Percentiles rank a stretch among this genome's conserved stretches.
phyloP scores from a whole-genome alignment of 768 basidiomycete species.

The Lactarius indigo region DNA sequence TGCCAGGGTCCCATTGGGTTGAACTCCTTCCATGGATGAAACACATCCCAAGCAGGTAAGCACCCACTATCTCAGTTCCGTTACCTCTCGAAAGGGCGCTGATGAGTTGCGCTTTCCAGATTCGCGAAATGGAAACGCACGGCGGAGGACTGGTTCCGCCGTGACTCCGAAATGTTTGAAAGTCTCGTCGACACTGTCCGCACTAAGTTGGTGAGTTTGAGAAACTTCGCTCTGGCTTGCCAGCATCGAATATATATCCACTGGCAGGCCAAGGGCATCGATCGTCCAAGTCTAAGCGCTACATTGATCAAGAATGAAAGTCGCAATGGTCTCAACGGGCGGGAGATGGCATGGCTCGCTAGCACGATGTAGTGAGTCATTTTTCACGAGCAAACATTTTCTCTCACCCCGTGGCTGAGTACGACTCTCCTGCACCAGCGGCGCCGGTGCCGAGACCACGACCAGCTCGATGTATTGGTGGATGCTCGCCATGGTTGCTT shows the following conservation, averaged over 20 bases:
- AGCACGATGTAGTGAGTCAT: slow-evolving; percentile 28
- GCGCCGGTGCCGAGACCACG: slow-evolving; percentile 25
- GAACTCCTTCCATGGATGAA: slow-evolving; percentile 25
- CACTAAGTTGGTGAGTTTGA: slow-evolving; percentile 12
- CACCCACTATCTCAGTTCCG: not conserved
- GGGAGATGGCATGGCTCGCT: slow-evolving; percentile 27
- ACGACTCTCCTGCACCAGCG: not conserved
- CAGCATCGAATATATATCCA: not conserved
- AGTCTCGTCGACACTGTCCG: slow-evolving; percentile 16
- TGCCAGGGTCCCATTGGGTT: slow-evolving; percentile 22
- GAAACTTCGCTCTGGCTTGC: not conserved
- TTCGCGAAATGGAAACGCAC: slow-evolving; percentile 25
- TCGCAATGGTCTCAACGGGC: slow-evolving; percentile 17
- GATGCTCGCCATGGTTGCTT: slow-evolving; percentile 27
- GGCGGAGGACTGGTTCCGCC: slow-evolving; percentile 21
- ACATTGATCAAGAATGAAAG: slow-evolving; percentile 19
- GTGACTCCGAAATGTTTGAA: slow-evolving; percentile 24
- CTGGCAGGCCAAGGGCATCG: slow-evolving; percentile 18
- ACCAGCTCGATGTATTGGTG: slow-evolving; percentile 23
- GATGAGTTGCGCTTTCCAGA: slow-evolving; percentile 1
- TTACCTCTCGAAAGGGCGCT: not conserved
- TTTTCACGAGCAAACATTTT: not conserved
- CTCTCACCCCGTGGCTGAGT: not conserved
- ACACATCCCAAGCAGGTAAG: slow-evolving; percentile 21
- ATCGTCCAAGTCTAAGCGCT: slow-evolving; percentile 19